A percentile compares a stretch with the other conserved stretches of the same genome.
phyloP scores from a whole-genome alignment of 257 asterid genomes.

The Solanum gracilifrons region DNA sequence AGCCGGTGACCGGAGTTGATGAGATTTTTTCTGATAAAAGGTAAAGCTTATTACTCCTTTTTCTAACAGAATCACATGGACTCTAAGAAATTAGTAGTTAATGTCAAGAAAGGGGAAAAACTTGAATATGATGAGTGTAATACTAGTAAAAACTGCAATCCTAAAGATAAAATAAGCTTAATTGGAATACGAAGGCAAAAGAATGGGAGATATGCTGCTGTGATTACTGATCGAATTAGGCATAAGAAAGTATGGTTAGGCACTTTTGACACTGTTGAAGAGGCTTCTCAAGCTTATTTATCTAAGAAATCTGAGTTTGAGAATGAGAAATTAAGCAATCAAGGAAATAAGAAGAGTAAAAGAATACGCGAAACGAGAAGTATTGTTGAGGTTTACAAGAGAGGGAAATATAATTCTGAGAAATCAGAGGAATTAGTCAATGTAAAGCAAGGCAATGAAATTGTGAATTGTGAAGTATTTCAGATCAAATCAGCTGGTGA shows the following conservation, averaged over 20 bases:
- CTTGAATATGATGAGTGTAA: not conserved
- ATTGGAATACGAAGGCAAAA: not conserved
- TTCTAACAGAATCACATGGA: not conserved
- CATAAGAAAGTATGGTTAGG: not conserved
- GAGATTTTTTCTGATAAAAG: not conserved
- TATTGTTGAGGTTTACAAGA: not conserved
- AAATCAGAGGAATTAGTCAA: not conserved
- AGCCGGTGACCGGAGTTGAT: not conserved
- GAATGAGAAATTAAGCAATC: not conserved
- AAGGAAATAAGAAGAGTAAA: not conserved
- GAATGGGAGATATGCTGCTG: not conserved
- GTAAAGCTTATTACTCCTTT: not conserved
- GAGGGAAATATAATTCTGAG: not conserved
- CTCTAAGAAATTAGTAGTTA: not conserved
- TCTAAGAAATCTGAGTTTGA: not conserved
- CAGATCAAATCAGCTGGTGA: not conserved
- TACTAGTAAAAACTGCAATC: not conserved
- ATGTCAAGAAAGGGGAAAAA: not conserved
- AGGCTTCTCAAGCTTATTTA: not conserved
- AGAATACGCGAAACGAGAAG: not conserved
- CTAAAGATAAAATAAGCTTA: not conserved
- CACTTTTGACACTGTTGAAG: not conserved
- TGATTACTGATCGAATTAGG: not conserved
- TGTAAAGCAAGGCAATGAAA: not conserved
- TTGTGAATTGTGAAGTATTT: not conserved